Conservation (phyloP, 1,139 yeast genomes). For the Sugiyamaella xylanicola region DNA sequence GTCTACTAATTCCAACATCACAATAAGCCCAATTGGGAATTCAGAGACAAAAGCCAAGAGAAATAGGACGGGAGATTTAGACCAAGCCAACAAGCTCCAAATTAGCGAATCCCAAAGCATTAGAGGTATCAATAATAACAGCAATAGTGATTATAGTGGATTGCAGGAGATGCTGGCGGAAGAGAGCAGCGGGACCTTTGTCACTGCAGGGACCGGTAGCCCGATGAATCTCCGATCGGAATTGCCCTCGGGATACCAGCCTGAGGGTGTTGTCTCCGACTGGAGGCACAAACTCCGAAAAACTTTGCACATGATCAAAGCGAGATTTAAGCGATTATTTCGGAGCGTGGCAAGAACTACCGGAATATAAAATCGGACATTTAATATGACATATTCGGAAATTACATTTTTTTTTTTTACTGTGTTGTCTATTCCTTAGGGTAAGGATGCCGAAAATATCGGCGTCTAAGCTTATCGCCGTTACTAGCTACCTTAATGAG, state of each 20-base stretch:
- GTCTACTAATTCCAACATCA: background rate
- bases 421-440: too few species aligned
- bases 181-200: background rate
- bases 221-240: background rate
- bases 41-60: too few species aligned
- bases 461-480: background rate
- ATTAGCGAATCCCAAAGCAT: too few species aligned
- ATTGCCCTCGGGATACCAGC: background rate
- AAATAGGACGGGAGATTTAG: too few species aligned
- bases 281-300: slow-evolving; percentile 9
- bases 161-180: too few species aligned
- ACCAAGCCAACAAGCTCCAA: too few species aligned
- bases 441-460: background rate
- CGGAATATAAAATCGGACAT: slow-evolving; percentile 8
- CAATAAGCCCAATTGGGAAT: background rate
- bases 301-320: background rate
- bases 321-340: background rate
- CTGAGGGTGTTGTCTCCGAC: too few species aligned
- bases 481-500: background rate
- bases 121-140: too few species aligned
- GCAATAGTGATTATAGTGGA: background rate
- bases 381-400: background rate
- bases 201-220: background rate
- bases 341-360: background rate
- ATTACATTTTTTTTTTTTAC: too few species aligned